Base-by-base conservation (phyloP, 169 alveolate species). In the Toxoplasma gondii region DNA sequence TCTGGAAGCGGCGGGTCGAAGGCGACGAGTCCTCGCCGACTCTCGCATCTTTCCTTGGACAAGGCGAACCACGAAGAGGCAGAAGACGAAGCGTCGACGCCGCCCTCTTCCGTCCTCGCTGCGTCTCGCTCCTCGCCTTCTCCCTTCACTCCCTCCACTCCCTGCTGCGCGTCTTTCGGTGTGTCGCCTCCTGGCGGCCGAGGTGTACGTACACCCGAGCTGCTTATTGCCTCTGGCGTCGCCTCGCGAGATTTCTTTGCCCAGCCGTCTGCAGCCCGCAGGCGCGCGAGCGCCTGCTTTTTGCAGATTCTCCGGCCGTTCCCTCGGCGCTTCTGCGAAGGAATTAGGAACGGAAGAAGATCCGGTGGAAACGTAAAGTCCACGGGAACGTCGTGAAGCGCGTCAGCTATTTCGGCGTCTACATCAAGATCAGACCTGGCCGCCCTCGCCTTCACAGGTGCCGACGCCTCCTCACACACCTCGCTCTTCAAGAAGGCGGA, bases 1-100 rank as follows among this genome's bases (percentile, higher is more conserved):
- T 38, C 88, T 0, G 93, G 93, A 31, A 90, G 38, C 24, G 93
- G 93, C 29, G 93, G 93, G 22, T 24, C 58, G 88, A 90, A 90
- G n/a, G 43, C 74, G 44, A 90, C 87, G 10, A 90, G 45, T 0
- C 93, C 93, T n/a, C 74, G 87, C 53, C 41, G 41, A 49, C 93
- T 90, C 41, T 12, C 22, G 84, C 84, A 74, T 16, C 84, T 41
- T 1, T 12, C 84, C 84, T 74, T n/a, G 45, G 39, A 31, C 39
- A 74, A 44, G 31, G 0, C 17, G 84, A 17, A n/a, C 84, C 84
- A 74, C 74, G 74, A 64, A 19, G 34, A 10, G 74, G 34, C 31
- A 4, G 74, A 64, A 19, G 74, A 16, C 7, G 74, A 4, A 16
- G 74, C 7, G 22, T 16, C 74, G 4, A 12, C 58, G 58, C 22